These are phyloP conservation scores for Eucalyptus globulus DNA, from an alignment of 345 rosid species.

Conservation along the genomic window DNA sequence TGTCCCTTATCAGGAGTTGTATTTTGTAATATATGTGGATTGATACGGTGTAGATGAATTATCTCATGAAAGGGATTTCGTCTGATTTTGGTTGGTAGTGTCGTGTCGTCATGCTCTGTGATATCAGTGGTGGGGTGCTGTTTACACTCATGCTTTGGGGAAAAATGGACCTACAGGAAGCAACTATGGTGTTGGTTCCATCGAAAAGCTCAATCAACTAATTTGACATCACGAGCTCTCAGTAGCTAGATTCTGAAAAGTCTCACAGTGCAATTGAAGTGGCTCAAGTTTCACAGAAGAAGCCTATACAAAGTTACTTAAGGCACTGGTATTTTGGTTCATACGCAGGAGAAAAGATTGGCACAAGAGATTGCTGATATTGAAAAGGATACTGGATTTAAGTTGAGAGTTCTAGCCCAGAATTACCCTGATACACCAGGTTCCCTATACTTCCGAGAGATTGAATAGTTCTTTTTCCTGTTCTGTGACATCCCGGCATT, in stretches of 20 bases:
- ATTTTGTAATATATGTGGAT: background rate
- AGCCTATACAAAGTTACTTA: background rate
- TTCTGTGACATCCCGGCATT: background rate
- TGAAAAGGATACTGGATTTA: slow-evolving; percentile 86
- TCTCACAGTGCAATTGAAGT: background rate
- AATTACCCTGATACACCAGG: slow-evolving; percentile 95
- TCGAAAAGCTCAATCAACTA: background rate
- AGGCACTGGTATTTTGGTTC: background rate
- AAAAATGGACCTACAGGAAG: background rate
- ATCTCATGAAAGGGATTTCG: background rate
- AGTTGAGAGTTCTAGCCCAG: slow-evolving; percentile 79
- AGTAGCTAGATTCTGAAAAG: background rate
- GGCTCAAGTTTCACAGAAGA: background rate
- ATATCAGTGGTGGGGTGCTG: background rate
- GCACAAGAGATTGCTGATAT: slow-evolving; percentile 52
- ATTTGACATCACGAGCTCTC: background rate
- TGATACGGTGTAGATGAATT: background rate
- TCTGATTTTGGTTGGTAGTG: background rate
- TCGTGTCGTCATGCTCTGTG: background rate
- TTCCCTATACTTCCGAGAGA: background rate
- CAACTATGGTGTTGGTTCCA: background rate
- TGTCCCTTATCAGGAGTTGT: background rate
- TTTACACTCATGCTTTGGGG: background rate
- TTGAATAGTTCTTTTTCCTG: background rate
- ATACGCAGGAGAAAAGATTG: slow-evolving; percentile 63